Percentiles rank a stretch among this genome's conserved stretches.
Conservation (phyloP, 1,139 yeast species). For the Magnusiomyces magnusii region DNA sequence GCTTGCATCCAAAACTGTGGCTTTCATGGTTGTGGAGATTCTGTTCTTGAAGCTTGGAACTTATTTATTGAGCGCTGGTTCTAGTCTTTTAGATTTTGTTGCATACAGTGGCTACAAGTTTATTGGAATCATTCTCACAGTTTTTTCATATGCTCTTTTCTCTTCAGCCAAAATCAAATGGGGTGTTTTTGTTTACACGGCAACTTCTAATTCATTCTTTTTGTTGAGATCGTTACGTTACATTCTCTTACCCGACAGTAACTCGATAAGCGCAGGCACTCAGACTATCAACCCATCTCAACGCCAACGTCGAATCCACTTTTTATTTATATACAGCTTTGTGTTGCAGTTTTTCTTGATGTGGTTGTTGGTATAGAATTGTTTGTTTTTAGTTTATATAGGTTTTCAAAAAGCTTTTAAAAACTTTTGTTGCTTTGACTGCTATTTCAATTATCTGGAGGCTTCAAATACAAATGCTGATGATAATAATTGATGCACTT, state of each 20-base stretch:
- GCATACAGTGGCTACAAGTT: conserved; percentile 95
- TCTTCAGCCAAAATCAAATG: conserved; percentile 42
- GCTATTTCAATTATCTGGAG: no score
- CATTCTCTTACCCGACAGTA: conserved; percentile 52
- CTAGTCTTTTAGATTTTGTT: conserved; percentile 70
- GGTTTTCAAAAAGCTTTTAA: neutral
- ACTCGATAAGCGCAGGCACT: conserved; percentile 18
- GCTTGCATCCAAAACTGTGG: conserved; percentile 84
- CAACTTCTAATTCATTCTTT: conserved; percentile 38
- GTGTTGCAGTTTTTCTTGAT: conserved; percentile 61
- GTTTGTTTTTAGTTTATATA: neutral
- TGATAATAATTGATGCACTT: no score
- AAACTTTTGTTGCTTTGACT: no score
- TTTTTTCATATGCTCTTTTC: conserved; percentile 34
- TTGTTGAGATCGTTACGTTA: conserved; percentile 75
- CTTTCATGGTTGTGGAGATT: conserved; percentile 69
- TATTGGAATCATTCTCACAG: conserved; percentile 45
- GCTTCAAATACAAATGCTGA: no score
- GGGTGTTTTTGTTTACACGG: conserved; percentile 35
- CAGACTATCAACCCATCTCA: conserved; percentile 44
- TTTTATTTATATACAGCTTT: conserved; percentile 78
- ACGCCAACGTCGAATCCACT: conserved; percentile 77
- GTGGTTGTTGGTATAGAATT: conserved; percentile 39
- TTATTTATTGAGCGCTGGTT: conserved; percentile 49
- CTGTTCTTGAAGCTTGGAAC: conserved; percentile 53